These are phyloP conservation scores for Phyllosticta paracitricarpa DNA, from an alignment of 2,329 filamentous ascomycete genomes.

Conservation along the genomic window DNA sequence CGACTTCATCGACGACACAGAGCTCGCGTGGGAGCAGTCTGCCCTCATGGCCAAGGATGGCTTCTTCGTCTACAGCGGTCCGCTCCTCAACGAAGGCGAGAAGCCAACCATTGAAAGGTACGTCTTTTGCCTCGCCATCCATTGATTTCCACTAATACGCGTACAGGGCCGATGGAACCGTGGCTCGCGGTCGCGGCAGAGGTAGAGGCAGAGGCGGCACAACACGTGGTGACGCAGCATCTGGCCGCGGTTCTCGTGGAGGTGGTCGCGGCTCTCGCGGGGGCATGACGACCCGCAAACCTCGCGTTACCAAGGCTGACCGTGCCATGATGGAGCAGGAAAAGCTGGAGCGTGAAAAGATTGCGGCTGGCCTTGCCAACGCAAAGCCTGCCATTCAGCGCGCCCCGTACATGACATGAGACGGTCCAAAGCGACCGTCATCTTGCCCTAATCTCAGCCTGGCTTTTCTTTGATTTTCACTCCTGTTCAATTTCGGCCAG, in stretches of 20 bases:
- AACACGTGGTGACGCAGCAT: constrained; percentile 30
- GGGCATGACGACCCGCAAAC: constrained; percentile 65
- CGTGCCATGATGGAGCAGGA: constrained; percentile 72
- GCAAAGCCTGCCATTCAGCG: constrained; percentile 6
- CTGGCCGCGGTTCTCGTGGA: constrained; percentile 27
- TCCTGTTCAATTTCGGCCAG: neutral
- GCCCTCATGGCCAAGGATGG: constrained; percentile 90
- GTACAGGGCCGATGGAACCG: constrained; percentile 58
- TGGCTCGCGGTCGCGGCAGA: constrained; percentile 55
- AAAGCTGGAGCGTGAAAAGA: constrained; percentile 62
- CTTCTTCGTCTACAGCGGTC: constrained; percentile 96
- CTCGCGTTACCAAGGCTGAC: constrained; percentile 77
- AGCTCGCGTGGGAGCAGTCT: constrained; percentile 90
- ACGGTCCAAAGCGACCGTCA: neutral
- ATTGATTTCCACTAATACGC: constrained; percentile 14
- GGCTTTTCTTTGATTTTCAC: neutral
- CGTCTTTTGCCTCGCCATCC: constrained; percentile 15
- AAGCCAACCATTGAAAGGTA: constrained; percentile 58
- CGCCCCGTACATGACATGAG: neutral
- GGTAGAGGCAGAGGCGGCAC: constrained; percentile 44
- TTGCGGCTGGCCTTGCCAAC: constrained; percentile 21
- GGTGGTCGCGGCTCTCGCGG: constrained; percentile 56
- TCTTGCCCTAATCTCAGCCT: neutral
- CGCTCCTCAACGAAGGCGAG: constrained; percentile 76
- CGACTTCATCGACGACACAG: constrained; percentile 77